Evolutionary conservation across 2,329 filamentous ascomycete genomes (phyloP).

Genomic region (Nigrospora osmanthi): DNA sequence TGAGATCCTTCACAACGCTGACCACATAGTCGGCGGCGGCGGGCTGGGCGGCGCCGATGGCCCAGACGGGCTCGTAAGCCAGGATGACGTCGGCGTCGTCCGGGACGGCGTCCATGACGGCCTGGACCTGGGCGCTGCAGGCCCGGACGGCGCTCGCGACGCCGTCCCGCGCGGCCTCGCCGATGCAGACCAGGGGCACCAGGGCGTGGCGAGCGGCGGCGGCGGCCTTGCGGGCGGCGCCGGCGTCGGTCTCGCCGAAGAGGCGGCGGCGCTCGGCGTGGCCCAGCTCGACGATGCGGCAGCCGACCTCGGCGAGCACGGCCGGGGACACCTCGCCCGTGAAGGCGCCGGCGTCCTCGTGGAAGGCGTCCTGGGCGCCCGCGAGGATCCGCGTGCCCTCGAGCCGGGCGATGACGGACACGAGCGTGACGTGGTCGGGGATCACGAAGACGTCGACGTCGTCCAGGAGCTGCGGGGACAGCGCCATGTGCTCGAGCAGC

Average conservation of each 20-base stretch:
- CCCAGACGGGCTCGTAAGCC: slow-evolving; percentile 86
- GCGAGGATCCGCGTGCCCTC: slow-evolving; percentile 42
- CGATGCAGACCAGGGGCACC: slow-evolving; percentile 73
- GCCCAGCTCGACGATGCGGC: slow-evolving; percentile 67
- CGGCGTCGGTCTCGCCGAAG: slow-evolving; percentile 67
- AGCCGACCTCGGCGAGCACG: slow-evolving; percentile 60
- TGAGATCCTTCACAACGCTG: slow-evolving; percentile 58
- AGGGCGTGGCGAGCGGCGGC: slow-evolving; percentile 63
- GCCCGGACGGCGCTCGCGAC: slow-evolving; percentile 56
- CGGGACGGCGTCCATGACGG: slow-evolving; percentile 54
- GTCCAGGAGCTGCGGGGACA: slow-evolving; percentile 11
- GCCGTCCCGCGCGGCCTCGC: slow-evolving; percentile 50
- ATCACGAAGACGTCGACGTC: slow-evolving; percentile 55
- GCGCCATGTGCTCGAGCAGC: slow-evolving; percentile 37
- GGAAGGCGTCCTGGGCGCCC: slow-evolving; percentile 71
- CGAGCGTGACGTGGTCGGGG: slow-evolving; percentile 66
- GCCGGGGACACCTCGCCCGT: slow-evolving; percentile 71
- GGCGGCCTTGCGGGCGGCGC: slow-evolving; percentile 59
- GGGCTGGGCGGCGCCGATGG: slow-evolving; percentile 68
- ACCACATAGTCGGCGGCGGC: slow-evolving; percentile 67
- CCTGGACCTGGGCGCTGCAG: slow-evolving; percentile 56
- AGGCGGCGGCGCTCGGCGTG: slow-evolving; percentile 70
- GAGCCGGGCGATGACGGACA: slow-evolving; percentile 41
- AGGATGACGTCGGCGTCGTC: slow-evolving; percentile 62
- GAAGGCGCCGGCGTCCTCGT: slow-evolving; percentile 62